Evolutionary conservation across 208 protist species (phyloP), one percentile per base, ranked within the genome.

Genomic region (Strigomonas culicis): DNA sequence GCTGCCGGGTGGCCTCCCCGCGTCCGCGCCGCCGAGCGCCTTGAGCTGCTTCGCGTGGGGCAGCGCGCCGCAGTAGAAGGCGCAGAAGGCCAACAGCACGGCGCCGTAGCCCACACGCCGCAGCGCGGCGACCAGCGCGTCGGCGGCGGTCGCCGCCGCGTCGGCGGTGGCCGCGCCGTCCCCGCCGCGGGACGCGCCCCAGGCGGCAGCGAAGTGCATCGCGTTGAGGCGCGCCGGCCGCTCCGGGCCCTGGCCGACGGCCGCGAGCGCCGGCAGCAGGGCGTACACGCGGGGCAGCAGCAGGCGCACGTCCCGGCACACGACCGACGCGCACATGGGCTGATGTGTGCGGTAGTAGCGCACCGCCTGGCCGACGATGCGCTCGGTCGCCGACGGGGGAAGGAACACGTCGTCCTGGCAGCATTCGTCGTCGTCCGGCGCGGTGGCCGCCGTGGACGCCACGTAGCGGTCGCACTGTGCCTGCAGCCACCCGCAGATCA

Each of bases 61-160:
- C 24, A 95, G 84, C 4, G 84, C 81, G 15, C 89, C 89, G 41
- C 73, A 77, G 72, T 93, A 95, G 63, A 95, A 95, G 28, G 82
- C 74, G 36, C 79, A 78, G 27, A 93, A 82, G 44, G 86, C 81
- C 51, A 92, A 77, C 63, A 95, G 68, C 62, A 91, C 84, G 1
- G 86, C 89, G 0, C 81, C 82, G 64, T 82, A 81, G 19, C 89
- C 82, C 31, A 93, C 72, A 0, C 74, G 63, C 55, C 62, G 58
- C 59, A 95, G 70, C n/a, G 82, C 83, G 2, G 63, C 34, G 55
- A 86, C 86, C 7, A 95, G 70, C 0, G 77, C 67, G 49, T 77
- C 75, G 7, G 41, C 69, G 36, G 41, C 24, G 0, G 46, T 11
- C 15, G 30, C 27, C 17, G 10, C 32, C 36, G 25, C 53, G 32